phyloP scores from a whole-genome alignment of 371 early-diverging fungal genomes.

The Mucor plumbeus region DNA sequence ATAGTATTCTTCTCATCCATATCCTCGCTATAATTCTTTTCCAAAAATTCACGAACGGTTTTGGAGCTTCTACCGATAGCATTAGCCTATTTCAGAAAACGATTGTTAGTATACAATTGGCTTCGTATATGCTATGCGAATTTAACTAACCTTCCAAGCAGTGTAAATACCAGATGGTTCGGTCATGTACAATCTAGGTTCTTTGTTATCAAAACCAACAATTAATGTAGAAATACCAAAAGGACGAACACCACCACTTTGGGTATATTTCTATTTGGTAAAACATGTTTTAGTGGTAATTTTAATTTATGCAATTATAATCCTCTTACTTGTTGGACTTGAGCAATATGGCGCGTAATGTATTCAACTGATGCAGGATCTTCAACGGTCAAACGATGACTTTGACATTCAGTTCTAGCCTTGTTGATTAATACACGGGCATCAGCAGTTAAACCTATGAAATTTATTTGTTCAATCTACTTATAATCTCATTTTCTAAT shows the following conservation, averaged over 20 bases:
- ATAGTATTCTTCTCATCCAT: conserved; percentile 81
- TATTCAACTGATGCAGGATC: conserved; percentile 99
- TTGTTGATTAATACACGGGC: conserved; percentile 96
- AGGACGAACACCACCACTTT: conserved; percentile 98
- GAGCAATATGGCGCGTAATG: conserved; percentile 96
- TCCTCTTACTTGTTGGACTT: conserved; percentile 87
- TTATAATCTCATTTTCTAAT: neutral
- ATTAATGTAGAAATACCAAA: conserved; percentile 98
- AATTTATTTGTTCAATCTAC: neutral
- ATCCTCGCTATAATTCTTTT: conserved; percentile 93
- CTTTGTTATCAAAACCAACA: conserved; percentile 90
- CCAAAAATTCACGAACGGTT: conserved; percentile 96
- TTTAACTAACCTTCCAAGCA: conserved; percentile 85
- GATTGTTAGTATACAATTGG: too few relatives aligned
- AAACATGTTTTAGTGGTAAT: too few relatives aligned
- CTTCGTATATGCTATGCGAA: too few relatives aligned
- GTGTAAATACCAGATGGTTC: conserved; percentile 99
- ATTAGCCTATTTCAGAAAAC: conserved; percentile 67
- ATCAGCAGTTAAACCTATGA: conserved; percentile 90
- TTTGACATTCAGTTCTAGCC: conserved; percentile 97
- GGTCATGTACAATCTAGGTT: conserved; percentile 96
- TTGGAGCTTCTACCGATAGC: conserved; percentile 96
- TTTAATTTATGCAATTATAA: neutral
- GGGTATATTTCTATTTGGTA: conserved; percentile 92
- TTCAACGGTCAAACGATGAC: conserved; percentile 95